Conservation (phyloP, 306 rosid species). For the Quercus aquifolioides region DNA sequence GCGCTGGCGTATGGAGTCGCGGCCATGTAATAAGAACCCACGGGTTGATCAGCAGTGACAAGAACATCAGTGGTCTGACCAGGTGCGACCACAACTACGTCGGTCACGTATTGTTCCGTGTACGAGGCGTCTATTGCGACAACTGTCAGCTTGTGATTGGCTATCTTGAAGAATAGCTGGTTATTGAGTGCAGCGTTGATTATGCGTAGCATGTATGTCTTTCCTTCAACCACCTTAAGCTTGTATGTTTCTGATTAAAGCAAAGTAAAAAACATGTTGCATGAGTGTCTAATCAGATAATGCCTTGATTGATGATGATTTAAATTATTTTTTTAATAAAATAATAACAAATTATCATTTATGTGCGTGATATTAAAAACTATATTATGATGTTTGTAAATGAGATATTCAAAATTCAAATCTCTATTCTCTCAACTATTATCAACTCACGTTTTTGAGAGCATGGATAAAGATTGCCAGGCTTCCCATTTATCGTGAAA, state of each 20-base stretch:
- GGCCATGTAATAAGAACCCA: conserved; percentile 68
- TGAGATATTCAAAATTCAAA: no score
- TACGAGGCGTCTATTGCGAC: conserved; percentile 68
- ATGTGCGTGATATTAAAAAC: fast-evolving
- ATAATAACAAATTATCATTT: no score
- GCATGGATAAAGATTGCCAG: conserved; percentile 55
- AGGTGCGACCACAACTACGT: conserved; percentile 41
- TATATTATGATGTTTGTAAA: no score
- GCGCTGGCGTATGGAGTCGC: conserved; percentile 30
- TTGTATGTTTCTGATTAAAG: conserved; percentile 5
- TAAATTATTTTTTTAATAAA: no score
- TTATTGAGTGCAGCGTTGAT: conserved; percentile 65
- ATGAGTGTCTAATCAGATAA: no score
- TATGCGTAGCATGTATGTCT: conserved; percentile 49
- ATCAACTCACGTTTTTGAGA: conserved; percentile 36
- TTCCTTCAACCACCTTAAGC: conserved; percentile 42
- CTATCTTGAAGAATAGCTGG: conserved; percentile 64
- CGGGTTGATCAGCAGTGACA: conserved; percentile 27
- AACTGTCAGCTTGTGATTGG: conserved; percentile 62
- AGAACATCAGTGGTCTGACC: conserved; percentile 71
- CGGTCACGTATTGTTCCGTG: conserved; percentile 44
- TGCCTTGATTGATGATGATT: no score
- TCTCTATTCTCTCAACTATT: fast-evolving
- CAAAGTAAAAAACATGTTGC: background rate
- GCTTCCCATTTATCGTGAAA: conserved; percentile 66